Base-by-base conservation (phyloP, 805 yeast genomes). In the Kazachstania bromeliacearum region DNA sequence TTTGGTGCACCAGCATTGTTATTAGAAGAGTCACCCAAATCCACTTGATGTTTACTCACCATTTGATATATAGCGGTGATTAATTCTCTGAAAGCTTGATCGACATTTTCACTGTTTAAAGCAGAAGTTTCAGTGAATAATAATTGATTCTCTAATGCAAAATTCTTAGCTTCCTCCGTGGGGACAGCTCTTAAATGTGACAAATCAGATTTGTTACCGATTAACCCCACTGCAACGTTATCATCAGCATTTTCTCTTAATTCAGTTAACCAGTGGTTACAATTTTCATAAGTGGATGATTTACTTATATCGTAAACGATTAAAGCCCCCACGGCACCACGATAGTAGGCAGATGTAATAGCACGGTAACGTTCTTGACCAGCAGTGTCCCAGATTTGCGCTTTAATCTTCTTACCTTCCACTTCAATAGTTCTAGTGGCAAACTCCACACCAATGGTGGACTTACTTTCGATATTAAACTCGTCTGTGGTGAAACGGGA, bases 301-400 rank as follows among this genome's bases (percentile, higher is more conserved):
- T 89, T 89, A 41, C 96, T 77, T 53, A 89, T 89, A 65, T 89
- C 98, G 63, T 89, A 89, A 45, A 89, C 95, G 40, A 89, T 81
- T 52, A 89, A 71, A 4, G 97, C 97, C 41, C 98, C 98, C 37
- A 88, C 95, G 1, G 98, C 97, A 28, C 97, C 98, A 58, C 98
- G 75, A 62, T 89, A 89, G 66, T 89, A 89, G 5, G 97, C 97
- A 39, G 92, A 79, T 22, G 98, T 92, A 60, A 89, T 89, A 31
- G 98, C 97, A 52, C 98, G 77, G 68, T 92, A 89, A 61, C 98
- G 77, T 63, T 89, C 98, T 67, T 89, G 98, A 43, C 98, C 98
- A 2, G 98, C 98, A 25, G 98, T 89, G 63, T 89, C 98, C 98
- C 98, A 89, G 49, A 87, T 80, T 63, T 85, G 94, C 4, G 94